Base-by-base conservation (phyloP, 148 eudicot genomes). In the Suaeda aralocaspica region DNA sequence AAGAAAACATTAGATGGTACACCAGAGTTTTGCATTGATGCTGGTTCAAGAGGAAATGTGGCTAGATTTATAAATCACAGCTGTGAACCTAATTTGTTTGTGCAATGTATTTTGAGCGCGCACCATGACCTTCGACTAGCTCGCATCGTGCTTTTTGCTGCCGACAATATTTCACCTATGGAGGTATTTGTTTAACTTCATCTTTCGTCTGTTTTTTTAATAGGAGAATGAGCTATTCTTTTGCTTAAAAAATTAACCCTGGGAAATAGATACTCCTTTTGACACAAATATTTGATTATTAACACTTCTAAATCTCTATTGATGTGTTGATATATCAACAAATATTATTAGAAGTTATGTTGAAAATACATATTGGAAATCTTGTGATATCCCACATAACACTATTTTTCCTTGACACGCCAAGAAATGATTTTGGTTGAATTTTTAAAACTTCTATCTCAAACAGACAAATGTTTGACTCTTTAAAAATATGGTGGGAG, bases 51-150 rank as follows among this genome's bases (percentile, higher is more conserved):
- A 14, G 97, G 97, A 30, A 88, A 87, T 30, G 56, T 91, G 48
- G 83, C 97, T 12, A 76, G 97, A 62, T 91, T 83, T 72, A 86
- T 91, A 9, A 91, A 91, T 61, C 97, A 91, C 60, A 91, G 97
- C 69, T 91, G 97, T 58, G 84, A 88, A 29, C 97, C 97, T 0
- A 91, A 91, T 66, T 73, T 91, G 1, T 91, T 91, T 42, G 86
- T 91, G 31, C 97, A 91, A 72, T 88, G 97, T 75, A 80, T 91
- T 49, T 70, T 91, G 62, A 86, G 88, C 67, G 56, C 71, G 3
- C 90, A 91, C 67, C 92, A 88, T 70, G 94, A 91, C 31, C 9
- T 80, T 24, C 78, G 72, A 46, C 83, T 77, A 29, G 97, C 97
- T 36, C 75, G 94, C 67, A 52, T 91, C 14, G 73, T 91, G 59